Evolutionary conservation across 257 asterid genomes (phyloP).

Genomic region (Rubia yunnanensis): DNA sequence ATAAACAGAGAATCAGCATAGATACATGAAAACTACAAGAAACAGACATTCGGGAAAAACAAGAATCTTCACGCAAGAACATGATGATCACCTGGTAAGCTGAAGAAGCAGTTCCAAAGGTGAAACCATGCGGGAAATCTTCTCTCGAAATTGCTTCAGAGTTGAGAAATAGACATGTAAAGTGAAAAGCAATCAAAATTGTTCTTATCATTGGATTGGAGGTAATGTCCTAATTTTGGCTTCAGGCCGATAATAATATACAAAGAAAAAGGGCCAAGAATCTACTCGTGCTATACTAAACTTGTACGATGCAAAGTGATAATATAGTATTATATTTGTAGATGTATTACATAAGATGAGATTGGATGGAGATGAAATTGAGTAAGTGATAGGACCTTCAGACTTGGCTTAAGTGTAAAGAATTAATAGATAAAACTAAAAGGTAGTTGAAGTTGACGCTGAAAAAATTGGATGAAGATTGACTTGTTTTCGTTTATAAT

Average conservation of each 20-base stretch:
- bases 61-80: neutral
- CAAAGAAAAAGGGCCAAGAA: neutral
- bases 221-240: neutral
- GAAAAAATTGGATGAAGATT: constrained; percentile 17
- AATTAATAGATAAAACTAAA: constrained; percentile 16
- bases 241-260: neutral
- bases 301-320: neutral
- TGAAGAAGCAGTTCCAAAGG: constrained; percentile 90
- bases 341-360: neutral
- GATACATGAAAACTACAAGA: neutral
- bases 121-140: constrained; percentile 70
- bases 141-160: constrained; percentile 41
- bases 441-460: constrained; percentile 13
- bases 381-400: neutral
- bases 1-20: neutral
- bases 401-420: constrained; percentile 9
- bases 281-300: neutral
- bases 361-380: neutral
- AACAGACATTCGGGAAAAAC: too few relatives aligned
- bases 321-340: too few relatives aligned
- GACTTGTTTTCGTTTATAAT: too few relatives aligned
- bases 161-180: constrained; percentile 17
- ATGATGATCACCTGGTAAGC: constrained; percentile 60
- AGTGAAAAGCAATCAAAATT: constrained; percentile 8
- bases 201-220: constrained; percentile 15